Evolutionary conservation across 345 rosid species (phyloP).

Genomic region (Ceriops decandra): DNA sequence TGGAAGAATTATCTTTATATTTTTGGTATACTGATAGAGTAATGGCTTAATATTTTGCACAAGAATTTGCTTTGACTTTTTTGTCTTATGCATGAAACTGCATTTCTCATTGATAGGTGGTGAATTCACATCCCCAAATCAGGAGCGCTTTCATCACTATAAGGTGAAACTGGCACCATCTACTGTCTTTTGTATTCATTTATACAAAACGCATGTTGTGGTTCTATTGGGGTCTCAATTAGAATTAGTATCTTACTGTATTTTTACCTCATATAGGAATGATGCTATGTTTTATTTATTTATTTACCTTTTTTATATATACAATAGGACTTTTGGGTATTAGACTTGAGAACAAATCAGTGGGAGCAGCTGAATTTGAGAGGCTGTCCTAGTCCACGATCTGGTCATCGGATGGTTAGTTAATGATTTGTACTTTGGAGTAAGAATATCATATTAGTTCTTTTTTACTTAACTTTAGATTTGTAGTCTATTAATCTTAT

Average conservation of each 20-base stretch:
- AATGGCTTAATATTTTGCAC: conserved; percentile 1
- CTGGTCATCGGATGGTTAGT: conserved; percentile 96
- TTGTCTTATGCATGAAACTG: neutral
- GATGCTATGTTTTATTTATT: neutral
- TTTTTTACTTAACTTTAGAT: neutral
- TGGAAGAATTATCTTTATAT: conserved; percentile 96
- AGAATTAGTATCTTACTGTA: neutral
- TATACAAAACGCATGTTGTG: neutral
- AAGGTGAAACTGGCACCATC: conserved; percentile 44
- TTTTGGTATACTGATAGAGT: conserved; percentile 49
- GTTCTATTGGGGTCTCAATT: neutral
- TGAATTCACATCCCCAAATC: conserved; percentile 94
- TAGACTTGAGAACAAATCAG: conserved; percentile 87
- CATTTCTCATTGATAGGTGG: conserved; percentile 54
- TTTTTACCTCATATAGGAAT: conserved; percentile 3
- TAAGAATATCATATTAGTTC: neutral
- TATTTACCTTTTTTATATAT: neutral
- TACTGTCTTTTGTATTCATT: neutral
- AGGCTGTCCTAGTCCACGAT: conserved; percentile 89
- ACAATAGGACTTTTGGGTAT: conserved; percentile 83
- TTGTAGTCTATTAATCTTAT: neutral
- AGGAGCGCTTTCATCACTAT: conserved; percentile 95
- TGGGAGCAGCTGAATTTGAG: conserved; percentile 91
- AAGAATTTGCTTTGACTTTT: neutral
- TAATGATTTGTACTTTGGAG: neutral